A percentile compares a stretch with the other conserved stretches of the same genome.
Conservation (phyloP, 2,329 filamentous ascomycete species). For the Endocalyx cinctus region DNA sequence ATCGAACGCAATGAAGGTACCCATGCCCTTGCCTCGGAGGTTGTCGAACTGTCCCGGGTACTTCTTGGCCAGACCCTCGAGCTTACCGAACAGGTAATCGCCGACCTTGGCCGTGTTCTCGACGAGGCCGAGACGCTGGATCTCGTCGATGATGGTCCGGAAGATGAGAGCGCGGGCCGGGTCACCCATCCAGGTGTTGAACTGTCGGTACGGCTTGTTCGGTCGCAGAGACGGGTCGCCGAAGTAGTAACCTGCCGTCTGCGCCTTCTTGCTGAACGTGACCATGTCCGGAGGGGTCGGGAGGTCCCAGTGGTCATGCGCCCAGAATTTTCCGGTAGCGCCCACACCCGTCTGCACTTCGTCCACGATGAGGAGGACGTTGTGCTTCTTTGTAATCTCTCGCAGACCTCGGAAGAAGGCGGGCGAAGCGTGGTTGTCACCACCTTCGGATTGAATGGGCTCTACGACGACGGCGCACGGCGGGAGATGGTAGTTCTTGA, state of each 20-base stretch:
- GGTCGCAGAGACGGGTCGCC: constrained; percentile 74
- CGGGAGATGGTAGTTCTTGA: constrained; percentile 72
- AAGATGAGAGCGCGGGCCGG: constrained; percentile 80
- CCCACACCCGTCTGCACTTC: constrained; percentile 93
- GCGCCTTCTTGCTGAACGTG: constrained; percentile 92
- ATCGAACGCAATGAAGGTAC: constrained; percentile 92
- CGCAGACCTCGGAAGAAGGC: constrained; percentile 83
- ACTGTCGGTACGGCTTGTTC: constrained; percentile 92
- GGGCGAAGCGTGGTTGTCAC: constrained; percentile 88
- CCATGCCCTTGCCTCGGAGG: constrained; percentile 80
- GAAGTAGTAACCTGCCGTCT: constrained; percentile 90
- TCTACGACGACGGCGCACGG: constrained; percentile 81
- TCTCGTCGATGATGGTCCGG: constrained; percentile 79
- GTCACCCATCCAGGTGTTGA: constrained; percentile 98
- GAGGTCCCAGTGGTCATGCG: constrained; percentile 91
- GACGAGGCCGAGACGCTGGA: constrained; percentile 72
- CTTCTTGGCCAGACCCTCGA: constrained; percentile 62
- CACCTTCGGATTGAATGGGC: constrained; percentile 89
- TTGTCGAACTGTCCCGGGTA: constrained; percentile 78
- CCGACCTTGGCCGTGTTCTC: constrained; percentile 73
- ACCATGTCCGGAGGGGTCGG: constrained; percentile 81
- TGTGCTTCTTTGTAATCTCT: constrained; percentile 70
- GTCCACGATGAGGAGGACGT: constrained; percentile 83
- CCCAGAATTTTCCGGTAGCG: constrained; percentile 93
- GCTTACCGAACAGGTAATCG: constrained; percentile 68